Percentiles rank a stretch among this genome's conserved stretches.
These are phyloP conservation scores for Termitomyces titanicus DNA, from an alignment of 768 basidiomycete genomes.

Conservation along the genomic window DNA sequence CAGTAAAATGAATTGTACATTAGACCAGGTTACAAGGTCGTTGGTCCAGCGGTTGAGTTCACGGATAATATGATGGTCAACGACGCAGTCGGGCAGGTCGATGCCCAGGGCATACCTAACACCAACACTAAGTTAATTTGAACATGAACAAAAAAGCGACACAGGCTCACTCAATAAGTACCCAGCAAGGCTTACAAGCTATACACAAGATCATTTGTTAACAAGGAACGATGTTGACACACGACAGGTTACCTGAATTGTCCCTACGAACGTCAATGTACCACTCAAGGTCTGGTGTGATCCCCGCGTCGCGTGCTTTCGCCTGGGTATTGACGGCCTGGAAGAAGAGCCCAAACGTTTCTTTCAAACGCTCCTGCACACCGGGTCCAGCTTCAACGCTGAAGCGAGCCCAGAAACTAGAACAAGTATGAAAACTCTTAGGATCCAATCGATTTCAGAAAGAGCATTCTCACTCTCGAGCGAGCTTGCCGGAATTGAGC, in stretches of 20 bases:
- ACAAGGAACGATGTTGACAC: background rate
- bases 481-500: constrained; percentile 57
- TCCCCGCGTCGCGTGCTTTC: constrained; percentile 45
- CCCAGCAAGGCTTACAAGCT: constrained; percentile 74
- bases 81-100: constrained; percentile 67
- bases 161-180: constrained; percentile 57
- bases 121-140: background rate
- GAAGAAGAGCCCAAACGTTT: constrained; percentile 66
- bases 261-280: constrained; percentile 72
- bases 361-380: constrained; percentile 64
- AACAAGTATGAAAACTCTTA: constrained; percentile 5
- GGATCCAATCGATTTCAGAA: constrained; percentile 3
- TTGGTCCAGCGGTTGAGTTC: constrained; percentile 67
- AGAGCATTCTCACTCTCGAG: constrained; percentile 55
- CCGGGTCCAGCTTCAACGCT: constrained; percentile 53
- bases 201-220: background rate
- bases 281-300: constrained; percentile 66
- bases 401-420: constrained; percentile 68
- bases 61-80: constrained; percentile 58
- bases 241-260: constrained; percentile 50
- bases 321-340: constrained; percentile 65
- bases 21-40: constrained; percentile 82
- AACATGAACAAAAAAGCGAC: background rate
- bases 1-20: constrained; percentile 40
- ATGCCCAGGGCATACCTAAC: constrained; percentile 60